Conservation (phyloP, 2,329 filamentous ascomycete species). For the Verticillium tricorpus region DNA sequence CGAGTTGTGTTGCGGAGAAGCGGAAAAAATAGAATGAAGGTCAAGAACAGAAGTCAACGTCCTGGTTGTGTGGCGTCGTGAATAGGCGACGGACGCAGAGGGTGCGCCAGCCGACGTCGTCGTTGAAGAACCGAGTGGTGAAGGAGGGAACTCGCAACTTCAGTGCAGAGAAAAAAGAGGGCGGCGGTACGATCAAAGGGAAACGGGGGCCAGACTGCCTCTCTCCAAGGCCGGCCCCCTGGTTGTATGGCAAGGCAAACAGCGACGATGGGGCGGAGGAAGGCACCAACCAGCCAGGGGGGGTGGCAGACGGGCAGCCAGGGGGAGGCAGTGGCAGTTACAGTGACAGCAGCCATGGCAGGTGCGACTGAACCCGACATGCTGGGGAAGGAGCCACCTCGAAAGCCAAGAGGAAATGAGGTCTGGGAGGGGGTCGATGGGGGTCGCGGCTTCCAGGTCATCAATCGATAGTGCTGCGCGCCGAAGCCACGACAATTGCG, state of each 20-base stretch:
- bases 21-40: conserved; percentile 6
- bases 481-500: neutral
- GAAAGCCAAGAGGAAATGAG: neutral
- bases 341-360: neutral
- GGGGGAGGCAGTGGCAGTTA: neutral
- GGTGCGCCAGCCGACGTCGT: conserved; percentile 2
- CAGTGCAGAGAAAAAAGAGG: neutral
- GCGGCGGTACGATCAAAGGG: neutral
- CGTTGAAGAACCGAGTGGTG: neutral
- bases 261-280: neutral
- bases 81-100: neutral
- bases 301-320: neutral
- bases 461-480: neutral
- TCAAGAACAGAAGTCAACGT: conserved; percentile 7
- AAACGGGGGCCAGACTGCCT: neutral
- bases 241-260: neutral
- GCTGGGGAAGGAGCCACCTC: neutral
- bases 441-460: neutral
- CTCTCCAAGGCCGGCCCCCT: too few species aligned
- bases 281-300: neutral
- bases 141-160: neutral
- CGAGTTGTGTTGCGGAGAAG: neutral
- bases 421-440: neutral
- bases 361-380: neutral
- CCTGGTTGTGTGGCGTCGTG: neutral